Base-by-base conservation (phyloP, 2,329 filamentous ascomycete genomes). In the Pleurostoma richardsiae region DNA sequence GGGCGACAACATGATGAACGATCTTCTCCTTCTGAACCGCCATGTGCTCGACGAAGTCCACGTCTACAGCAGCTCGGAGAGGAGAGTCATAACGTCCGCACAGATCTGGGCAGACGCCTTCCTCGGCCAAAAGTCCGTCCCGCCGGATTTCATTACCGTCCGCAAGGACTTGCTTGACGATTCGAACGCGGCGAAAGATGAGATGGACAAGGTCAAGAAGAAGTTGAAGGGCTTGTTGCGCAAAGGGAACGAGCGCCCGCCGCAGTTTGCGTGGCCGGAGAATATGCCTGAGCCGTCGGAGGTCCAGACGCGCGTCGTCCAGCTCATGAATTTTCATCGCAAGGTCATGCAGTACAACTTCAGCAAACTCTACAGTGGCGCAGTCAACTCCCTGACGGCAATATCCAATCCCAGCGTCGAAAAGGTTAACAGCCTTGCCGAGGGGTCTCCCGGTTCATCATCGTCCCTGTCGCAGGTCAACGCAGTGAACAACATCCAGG, bases 161-260 rank as follows among this genome's bases (percentile, higher is more conserved):
- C 85, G 94, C 45, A 99, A 99, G 63, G 91, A 97, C 66, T 77
- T 99, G 5, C 73, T 99, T 3, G 94, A 99, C 63, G 94, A 99
- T 63, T 97, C 91, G 0, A 99, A 99, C 65, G 94, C 94, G 4
- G 94, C 94, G 48, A 99, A 99, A 65, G 94, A 99, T 63, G 90
- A 96, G 60, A 99, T 96, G 88, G 95, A 99, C 69, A 96, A 96
- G 68, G 94, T 99, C 47, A 99, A 99, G 77, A 99, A 99, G 80
- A 96, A 95, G 81, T 79, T 99, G 29, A 99, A 99, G 71, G 85
- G 89, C 1, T 76, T 99, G 26, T 69, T 99, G 48, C 84, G 94
- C 30, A 88, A 96, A 65, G 94, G 92, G n/a, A 89, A 90, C 51
- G 88, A 94, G 60, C 88, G 92, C 1, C 94, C 94, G 7, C 84